phyloP scores from a whole-genome alignment of 805 yeast genomes.

The Phaffomyces opuntiae region DNA sequence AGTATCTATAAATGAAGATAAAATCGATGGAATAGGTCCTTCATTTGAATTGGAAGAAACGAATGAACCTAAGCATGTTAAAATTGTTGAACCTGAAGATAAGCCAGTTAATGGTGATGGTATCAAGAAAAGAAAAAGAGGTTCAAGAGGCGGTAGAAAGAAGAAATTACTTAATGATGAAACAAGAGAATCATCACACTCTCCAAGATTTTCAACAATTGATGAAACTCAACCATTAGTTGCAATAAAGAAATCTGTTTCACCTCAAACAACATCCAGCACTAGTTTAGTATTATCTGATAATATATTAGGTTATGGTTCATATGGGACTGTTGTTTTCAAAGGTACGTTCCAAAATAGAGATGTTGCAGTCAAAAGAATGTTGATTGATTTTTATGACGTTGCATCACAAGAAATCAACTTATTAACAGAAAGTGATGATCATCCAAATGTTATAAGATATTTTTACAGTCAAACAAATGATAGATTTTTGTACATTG shows the following conservation, averaged over 20 bases:
- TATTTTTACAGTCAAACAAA: conserved; percentile 91
- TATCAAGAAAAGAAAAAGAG: conserved; percentile 69
- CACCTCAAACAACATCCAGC: not conserved
- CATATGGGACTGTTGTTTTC: conserved; percentile 93
- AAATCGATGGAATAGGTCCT: not conserved
- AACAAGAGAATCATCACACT: not conserved
- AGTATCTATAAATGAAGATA: no score
- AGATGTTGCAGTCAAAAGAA: conserved; percentile 93
- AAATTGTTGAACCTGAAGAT: conserved; percentile 25
- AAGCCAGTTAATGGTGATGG: conserved; percentile 17
- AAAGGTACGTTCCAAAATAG: conserved; percentile 86
- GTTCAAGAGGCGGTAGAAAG: conserved; percentile 77
- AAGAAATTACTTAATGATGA: conserved; percentile 20
- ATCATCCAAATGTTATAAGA: conserved; percentile 90
- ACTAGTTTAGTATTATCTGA: conserved; percentile 56
- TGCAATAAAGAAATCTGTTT: not conserved
- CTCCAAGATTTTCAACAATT: not conserved
- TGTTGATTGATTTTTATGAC: conserved; percentile 89
- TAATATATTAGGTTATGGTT: conserved; percentile 85
- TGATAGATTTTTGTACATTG: conserved; percentile 85
- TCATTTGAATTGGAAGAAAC: not conserved
- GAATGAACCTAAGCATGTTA: conserved; percentile 16
- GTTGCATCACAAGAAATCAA: conserved; percentile 89
- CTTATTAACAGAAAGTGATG: conserved; percentile 87
- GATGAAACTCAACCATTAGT: conserved; percentile 1